A percentile compares a stretch with the other conserved stretches of the same genome.
Evolutionary conservation across 352 stramenopile genomes (phyloP).

Genomic region (Phytophthora capsici): DNA sequence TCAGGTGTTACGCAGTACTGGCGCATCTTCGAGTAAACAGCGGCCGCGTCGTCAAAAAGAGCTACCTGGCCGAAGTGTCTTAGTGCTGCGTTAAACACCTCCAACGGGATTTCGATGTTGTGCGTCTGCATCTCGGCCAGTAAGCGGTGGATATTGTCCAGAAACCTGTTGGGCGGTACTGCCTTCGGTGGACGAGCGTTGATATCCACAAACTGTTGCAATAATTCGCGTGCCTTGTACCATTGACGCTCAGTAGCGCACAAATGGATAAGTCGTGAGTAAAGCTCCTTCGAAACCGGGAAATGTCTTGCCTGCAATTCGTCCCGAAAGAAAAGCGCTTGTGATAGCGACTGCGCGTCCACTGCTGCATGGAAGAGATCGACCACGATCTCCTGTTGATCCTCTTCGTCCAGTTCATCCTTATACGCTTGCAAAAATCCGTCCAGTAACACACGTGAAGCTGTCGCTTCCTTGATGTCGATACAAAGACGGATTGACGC

Average conservation of each 20-base stretch:
- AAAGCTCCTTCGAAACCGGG: constrained; percentile 41
- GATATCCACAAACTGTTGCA: constrained; percentile 56
- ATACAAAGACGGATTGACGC: constrained; percentile 62
- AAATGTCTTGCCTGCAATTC: constrained; percentile 45
- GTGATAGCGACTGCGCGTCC: constrained; percentile 48
- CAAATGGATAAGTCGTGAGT: constrained; percentile 56
- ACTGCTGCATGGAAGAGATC: constrained; percentile 54
- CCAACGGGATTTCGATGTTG: constrained; percentile 43
- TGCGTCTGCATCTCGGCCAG: constrained; percentile 56
- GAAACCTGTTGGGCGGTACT: constrained; percentile 49
- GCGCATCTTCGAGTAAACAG: constrained; percentile 56
- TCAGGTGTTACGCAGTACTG: constrained; percentile 45
- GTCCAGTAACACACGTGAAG: constrained; percentile 50
- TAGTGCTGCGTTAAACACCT: constrained; percentile 70
- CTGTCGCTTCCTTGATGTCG: constrained; percentile 55
- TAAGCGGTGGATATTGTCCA: constrained; percentile 51
- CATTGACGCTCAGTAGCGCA: constrained; percentile 58
- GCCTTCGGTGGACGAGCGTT: constrained; percentile 41
- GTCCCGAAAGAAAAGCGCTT: constrained; percentile 69
- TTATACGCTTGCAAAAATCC: constrained; percentile 51
- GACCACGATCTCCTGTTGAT: constrained; percentile 48
- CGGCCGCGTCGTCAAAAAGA: constrained; percentile 42
- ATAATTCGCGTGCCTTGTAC: constrained; percentile 55
- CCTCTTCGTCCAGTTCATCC: constrained; percentile 42
- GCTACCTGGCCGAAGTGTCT: constrained; percentile 57